Percentiles rank a stretch among this genome's conserved stretches.
Evolutionary conservation across 73 alveolate genomes (phyloP).

Genomic region (Paramecium tetraurelia): DNA sequence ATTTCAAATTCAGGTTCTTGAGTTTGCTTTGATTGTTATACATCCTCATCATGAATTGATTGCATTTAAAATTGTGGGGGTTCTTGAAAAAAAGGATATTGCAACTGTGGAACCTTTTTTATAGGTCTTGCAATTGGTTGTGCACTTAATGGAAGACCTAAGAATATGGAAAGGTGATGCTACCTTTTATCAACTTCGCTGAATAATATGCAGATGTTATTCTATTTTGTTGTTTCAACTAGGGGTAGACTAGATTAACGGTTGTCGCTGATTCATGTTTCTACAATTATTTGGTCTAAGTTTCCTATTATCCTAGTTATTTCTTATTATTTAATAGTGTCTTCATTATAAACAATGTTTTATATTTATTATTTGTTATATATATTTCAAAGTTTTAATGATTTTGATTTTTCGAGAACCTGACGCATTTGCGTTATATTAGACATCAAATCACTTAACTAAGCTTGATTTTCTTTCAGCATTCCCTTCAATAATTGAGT

Average conservation of each 20-base stretch:
- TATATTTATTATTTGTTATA: background rate
- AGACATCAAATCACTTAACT: background rate
- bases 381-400: background rate
- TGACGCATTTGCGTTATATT: background rate
- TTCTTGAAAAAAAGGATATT: slow-evolving; percentile 1
- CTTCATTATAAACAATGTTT: background rate
- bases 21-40: slow-evolving; percentile 16
- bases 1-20: slow-evolving; percentile 33
- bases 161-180: too few relatives aligned
- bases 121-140: background rate
- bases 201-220: slow-evolving; percentile 38
- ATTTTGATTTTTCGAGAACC: background rate
- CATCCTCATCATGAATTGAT: slow-evolving; percentile 6
- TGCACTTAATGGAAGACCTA: slow-evolving; percentile 36
- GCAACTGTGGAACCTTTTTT: background rate
- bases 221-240: slow-evolving; percentile 2
- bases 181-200: slow-evolving; percentile 23
- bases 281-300: background rate
- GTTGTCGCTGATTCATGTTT: slow-evolving; percentile 6
- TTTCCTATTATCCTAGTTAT: background rate
- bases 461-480: background rate
- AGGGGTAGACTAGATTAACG: background rate
- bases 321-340: slow-evolving; percentile 19
- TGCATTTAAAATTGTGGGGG: background rate
- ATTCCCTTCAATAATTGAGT: background rate